phyloP scores from a whole-genome alignment of 176 grass and related monocot species.

The Carex parvula region DNA sequence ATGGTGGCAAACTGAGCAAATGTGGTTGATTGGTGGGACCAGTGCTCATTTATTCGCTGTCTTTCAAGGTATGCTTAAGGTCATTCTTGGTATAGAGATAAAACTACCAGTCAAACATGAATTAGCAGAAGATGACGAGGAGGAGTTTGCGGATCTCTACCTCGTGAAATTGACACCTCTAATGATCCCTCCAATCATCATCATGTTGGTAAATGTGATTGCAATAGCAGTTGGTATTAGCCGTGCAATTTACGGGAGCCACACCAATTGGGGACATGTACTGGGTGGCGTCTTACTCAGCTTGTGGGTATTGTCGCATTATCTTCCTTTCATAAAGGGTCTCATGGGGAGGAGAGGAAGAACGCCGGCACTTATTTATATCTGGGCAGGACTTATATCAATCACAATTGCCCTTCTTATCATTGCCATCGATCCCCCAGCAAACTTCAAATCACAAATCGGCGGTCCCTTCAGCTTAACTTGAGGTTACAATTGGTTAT shows the following conservation, averaged over 20 bases:
- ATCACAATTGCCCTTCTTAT: conserved; percentile 84
- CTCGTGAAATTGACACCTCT: conserved; percentile 70
- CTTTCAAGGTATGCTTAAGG: conserved; percentile 70
- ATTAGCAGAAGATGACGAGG: conserved; percentile 60
- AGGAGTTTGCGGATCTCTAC: conserved; percentile 89
- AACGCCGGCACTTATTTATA: conserved; percentile 69
- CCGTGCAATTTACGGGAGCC: conserved; percentile 70
- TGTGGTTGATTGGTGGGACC: conserved; percentile 90
- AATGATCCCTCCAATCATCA: conserved; percentile 54
- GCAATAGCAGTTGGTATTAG: conserved; percentile 72
- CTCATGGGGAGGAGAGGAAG: conserved; percentile 67
- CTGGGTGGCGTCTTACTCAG: conserved; percentile 92
- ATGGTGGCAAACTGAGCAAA: conserved; percentile 94
- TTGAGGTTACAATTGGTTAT: not conserved
- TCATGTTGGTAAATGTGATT: conserved; percentile 80
- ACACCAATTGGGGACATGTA: conserved; percentile 82
- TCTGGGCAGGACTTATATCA: conserved; percentile 84
- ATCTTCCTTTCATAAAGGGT: conserved; percentile 86
- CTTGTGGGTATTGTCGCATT: conserved; percentile 94
- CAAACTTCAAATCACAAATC: not conserved
- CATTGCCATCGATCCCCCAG: conserved; percentile 47
- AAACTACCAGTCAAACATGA: conserved; percentile 80
- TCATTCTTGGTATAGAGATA: conserved; percentile 72
- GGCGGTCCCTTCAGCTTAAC: conserved; percentile 27
- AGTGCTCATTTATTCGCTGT: conserved; percentile 84